Evolutionary conservation across 2,329 filamentous ascomycete species (phyloP), one percentile per base, ranked within the genome.

Genomic region (Ascocoryne sarcoides): DNA sequence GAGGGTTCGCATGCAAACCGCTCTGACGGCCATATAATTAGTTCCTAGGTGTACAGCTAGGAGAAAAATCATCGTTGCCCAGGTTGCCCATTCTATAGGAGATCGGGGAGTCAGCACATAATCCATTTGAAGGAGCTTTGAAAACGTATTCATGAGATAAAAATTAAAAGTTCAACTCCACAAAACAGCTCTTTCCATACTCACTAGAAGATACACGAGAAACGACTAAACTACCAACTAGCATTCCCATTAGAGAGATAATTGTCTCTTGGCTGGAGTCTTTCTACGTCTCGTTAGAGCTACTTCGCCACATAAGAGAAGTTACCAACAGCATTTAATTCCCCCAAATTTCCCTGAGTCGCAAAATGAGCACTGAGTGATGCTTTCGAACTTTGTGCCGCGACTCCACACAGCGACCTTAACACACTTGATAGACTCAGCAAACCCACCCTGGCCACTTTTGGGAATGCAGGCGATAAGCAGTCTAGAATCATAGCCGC

Each of bases 241-340:
- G 70, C 75, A 96, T 88, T 2, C 92, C 92, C 23, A 95, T 47
- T 18, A 96, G 69, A 2, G 86, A 90, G 42, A 98, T 85, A 15
- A 95, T 79, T 0, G 90, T 96, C 64, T 96, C 92, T 65, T 96
- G 92, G 50, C 85, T 93, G 10, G 88, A 88, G 60, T 96, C 90
- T 73, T 95, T 80, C 57, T 61, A 16, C 32, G 12, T 3, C 8
- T 18, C 15, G 12, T 35, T 26, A 8, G 34, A 10, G 32, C 17
- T 18, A 29, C 7, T 14, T 30, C 18, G 9, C 10, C 15, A 10
- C 7, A 19, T 2, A 2, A 7, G 17, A 14, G 3, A 7, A 14
- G 5, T 10, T 21, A 23, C 71, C 57, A 56, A 77, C 74, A 42
- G 90, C 89, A 64, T 95, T 96, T 42, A 98, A 70, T 61, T 96